A percentile compares a stretch with the other conserved stretches of the same genome.
Conservation (phyloP, 768 basidiomycete species). For the Boletus speciosus region DNA sequence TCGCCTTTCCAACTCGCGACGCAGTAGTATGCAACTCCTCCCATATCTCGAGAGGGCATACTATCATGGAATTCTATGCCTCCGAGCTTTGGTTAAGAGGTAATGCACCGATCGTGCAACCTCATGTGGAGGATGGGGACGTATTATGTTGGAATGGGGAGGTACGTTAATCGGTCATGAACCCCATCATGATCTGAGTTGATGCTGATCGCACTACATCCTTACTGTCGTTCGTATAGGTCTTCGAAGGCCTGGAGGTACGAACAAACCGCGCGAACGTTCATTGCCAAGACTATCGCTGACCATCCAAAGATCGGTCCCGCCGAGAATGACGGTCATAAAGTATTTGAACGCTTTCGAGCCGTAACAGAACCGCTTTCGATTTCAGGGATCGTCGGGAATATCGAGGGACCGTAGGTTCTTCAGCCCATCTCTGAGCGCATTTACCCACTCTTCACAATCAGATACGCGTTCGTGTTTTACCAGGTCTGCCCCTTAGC, state of each 20-base stretch:
- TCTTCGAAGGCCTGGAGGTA: conserved; percentile 82
- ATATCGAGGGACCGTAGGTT: conserved; percentile 80
- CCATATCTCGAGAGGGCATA: conserved; percentile 20
- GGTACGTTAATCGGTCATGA: conserved; percentile 36
- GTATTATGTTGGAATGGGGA: conserved; percentile 88
- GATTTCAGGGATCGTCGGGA: conserved; percentile 51
- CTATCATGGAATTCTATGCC: conserved; percentile 50
- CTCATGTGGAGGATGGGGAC: conserved; percentile 55
- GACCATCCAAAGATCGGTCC: conserved; percentile 44
- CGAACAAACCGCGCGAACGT: conserved; percentile 8
- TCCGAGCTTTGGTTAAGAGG: conserved; percentile 79
- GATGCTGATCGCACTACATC: not conserved
- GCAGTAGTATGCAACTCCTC: conserved; percentile 11
- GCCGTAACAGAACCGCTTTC: conserved; percentile 29
- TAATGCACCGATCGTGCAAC: conserved; percentile 53
- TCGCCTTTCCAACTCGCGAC: conserved; percentile 12
- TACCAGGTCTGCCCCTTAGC: conserved; percentile 55
- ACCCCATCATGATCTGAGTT: not conserved
- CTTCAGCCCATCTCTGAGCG: not conserved
- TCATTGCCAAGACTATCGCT: not conserved
- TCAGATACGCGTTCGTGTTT: conserved; percentile 77
- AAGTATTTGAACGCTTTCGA: conserved; percentile 39
- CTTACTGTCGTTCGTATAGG: conserved; percentile 29
- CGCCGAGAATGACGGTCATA: conserved; percentile 71
- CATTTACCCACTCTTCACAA: not conserved